Evolutionary conservation across 2,329 filamentous ascomycete genomes (phyloP), one percentile per base, ranked within the genome.

Genomic region (Colletotrichum sp.): DNA sequence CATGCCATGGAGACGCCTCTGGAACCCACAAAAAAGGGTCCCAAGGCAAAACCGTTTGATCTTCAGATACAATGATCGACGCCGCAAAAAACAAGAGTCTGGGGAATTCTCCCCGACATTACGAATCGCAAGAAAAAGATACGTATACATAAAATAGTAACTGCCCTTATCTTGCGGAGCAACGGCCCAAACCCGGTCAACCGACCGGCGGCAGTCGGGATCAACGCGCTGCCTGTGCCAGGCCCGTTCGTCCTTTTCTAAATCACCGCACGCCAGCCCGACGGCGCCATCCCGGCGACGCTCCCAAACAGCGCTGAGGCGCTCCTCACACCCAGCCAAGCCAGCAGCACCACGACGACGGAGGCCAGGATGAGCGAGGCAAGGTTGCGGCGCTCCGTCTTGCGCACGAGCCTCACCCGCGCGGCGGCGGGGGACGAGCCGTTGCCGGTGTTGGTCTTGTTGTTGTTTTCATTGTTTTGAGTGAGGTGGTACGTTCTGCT

Each of bases 291-390:
- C 34, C 63, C 73, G 36, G 48, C 43, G 21, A 74, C 13, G n/a
- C 32, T 48, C 63, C 61, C 48, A 30, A 69, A 57, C 48, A 79
- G 52, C 28, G 48, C 72, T 21, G 60, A 74, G n/a, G 68, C 75
- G 36, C 64, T 28, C 74, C 52, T 80, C 21, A 80, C 28, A 16
- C 79, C 80, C 52, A 82, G 24, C 79, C 79, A 84, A 26, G 75
- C 80, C 32, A 81, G 57, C 36, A 82, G 52, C 21, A 78, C 81
- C 58, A 82, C 52, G 8, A 80, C 75, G 8, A 80, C 82, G 9
- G 82, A 73, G 16, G 84, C 87, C 12, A 89, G 79, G 5, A 87
- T 78, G 69, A 91, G 80, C 13, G 86, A 82, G 77, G 84, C 85
- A 67, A 90, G 70, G 78, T 89, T 81, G 15, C 83, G 82, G 6